These are phyloP conservation scores for Apiospora pterosperma DNA, from an alignment of 2,329 filamentous ascomycete genomes.

Conservation along the genomic window DNA sequence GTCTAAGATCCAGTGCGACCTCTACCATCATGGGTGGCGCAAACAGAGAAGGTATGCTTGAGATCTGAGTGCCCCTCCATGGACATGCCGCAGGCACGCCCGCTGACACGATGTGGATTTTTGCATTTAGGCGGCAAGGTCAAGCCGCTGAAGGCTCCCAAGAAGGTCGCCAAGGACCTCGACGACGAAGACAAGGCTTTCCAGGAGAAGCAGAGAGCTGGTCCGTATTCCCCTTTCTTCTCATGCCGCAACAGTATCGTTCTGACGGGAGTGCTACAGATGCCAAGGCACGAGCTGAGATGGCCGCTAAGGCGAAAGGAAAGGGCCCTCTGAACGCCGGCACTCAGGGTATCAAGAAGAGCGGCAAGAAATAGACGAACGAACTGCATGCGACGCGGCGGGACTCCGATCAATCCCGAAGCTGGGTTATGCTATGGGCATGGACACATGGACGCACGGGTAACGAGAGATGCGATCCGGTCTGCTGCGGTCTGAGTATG, in stretches of 20 bases:
- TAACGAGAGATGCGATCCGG: neutral
- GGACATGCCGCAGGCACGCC: neutral
- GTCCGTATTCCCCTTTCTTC: slow-evolving; percentile 47
- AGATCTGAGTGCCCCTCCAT: neutral
- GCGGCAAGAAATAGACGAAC: slow-evolving; percentile 79
- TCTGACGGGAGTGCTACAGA: slow-evolving; percentile 43
- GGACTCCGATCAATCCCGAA: neutral
- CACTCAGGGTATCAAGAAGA: slow-evolving; percentile 93
- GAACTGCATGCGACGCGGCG: neutral
- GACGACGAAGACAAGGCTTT: slow-evolving; percentile 85
- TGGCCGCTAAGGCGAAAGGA: slow-evolving; percentile 77
- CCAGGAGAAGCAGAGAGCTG: slow-evolving; percentile 79
- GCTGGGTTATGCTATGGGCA: neutral
- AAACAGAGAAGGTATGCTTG: slow-evolving; percentile 59
- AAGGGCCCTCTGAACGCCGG: slow-evolving; percentile 88
- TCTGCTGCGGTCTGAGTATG: neutral
- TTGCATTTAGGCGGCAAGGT: slow-evolving; percentile 69
- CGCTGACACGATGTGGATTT: neutral
- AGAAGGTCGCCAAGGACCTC: slow-evolving; percentile 78
- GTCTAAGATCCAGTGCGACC: neutral
- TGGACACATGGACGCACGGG: neutral
- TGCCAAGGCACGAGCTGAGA: slow-evolving; percentile 80
- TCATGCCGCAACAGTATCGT: neutral
- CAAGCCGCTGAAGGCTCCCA: slow-evolving; percentile 83
- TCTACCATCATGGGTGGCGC: slow-evolving; percentile 58